Percentiles rank a stretch among this genome's conserved stretches.
Conservation (phyloP, 257 asterid species). For the Voacanga thouarsii region DNA sequence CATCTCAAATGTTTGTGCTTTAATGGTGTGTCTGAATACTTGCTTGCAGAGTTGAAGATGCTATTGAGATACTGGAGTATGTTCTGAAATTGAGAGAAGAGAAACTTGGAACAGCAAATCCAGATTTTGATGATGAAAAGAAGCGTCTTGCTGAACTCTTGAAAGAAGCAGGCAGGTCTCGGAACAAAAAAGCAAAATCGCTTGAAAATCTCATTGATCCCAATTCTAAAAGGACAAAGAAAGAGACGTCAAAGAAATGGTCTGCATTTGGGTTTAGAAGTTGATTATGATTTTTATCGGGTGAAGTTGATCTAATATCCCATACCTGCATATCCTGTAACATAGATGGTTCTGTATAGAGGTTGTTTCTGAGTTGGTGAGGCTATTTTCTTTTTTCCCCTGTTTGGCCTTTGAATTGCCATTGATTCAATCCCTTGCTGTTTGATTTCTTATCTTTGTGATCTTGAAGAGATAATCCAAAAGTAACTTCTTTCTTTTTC, state of each 20-base stretch:
- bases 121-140: conserved; percentile 96
- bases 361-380: conserved; percentile 44
- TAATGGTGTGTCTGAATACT: conserved; percentile 10
- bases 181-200: conserved; percentile 90
- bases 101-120: conserved; percentile 97
- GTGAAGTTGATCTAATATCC: conserved; percentile 13
- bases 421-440: conserved; percentile 22
- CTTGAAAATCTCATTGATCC: conserved; percentile 94
- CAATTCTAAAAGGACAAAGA: conserved; percentile 69
- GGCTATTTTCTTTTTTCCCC: conserved; percentile 19
- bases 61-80: conserved; percentile 90
- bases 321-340: conserved; percentile 33
- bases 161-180: conserved; percentile 93
- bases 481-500: background rate
- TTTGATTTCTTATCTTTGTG: conserved; percentile 38
- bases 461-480: conserved; percentile 22
- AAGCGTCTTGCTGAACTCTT: conserved; percentile 85
- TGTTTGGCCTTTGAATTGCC: conserved; percentile 36
- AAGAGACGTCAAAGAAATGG: conserved; percentile 94
- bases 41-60: conserved; percentile 79
- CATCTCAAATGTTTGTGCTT: background rate
- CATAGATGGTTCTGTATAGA: conserved; percentile 58
- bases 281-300: conserved; percentile 29
- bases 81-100: conserved; percentile 94
- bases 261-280: conserved; percentile 92